phyloP scores from a whole-genome alignment of 75 land plant species.

The Sequoiadendron giganteum region DNA sequence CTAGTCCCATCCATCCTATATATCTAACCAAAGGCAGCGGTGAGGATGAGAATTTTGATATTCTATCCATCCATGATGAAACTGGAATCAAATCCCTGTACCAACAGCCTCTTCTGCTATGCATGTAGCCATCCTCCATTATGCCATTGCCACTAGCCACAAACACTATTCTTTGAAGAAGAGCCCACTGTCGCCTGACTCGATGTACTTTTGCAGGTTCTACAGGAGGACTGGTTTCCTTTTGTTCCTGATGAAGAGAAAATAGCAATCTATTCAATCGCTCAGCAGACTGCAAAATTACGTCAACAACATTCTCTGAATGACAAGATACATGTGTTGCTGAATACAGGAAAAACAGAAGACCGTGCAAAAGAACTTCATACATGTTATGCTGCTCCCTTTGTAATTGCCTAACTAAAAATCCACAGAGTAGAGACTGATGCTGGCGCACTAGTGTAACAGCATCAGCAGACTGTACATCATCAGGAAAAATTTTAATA shows the following conservation, averaged over 20 bases:
- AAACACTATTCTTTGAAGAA: slow-evolving; percentile 67
- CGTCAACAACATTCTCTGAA: slow-evolving; percentile 66
- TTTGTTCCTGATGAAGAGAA: slow-evolving; percentile 38
- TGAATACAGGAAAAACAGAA: slow-evolving; percentile 75
- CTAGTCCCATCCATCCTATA: slow-evolving; percentile 89
- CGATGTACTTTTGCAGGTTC: slow-evolving; percentile 35
- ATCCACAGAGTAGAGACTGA: slow-evolving; percentile 64
- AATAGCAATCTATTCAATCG: slow-evolving; percentile 56
- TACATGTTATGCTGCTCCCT: slow-evolving; percentile 62
- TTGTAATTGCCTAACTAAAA: slow-evolving; percentile 54
- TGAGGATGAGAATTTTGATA: slow-evolving; percentile 56
- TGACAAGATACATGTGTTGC: slow-evolving; percentile 68
- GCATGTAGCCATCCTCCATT: slow-evolving; percentile 17
- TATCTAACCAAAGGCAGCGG: slow-evolving; percentile 70
- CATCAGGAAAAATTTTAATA: slow-evolving; percentile 28
- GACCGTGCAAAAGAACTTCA: slow-evolving; percentile 81
- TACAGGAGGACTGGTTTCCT: slow-evolving; percentile 37
- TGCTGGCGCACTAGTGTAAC: slow-evolving; percentile 86
- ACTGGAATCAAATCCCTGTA: slow-evolving; percentile 65
- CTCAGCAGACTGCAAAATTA: slow-evolving; percentile 68
- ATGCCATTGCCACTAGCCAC: slow-evolving; percentile 61
- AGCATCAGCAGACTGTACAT: slow-evolving; percentile 66
- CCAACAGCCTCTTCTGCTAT: slow-evolving; percentile 14
- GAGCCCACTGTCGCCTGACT: slow-evolving; percentile 62
- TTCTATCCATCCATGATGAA: slow-evolving; percentile 67